Conservation (phyloP, 192 early-diverging fungal genomes). For the Gamsiella multidivaricata region DNA sequence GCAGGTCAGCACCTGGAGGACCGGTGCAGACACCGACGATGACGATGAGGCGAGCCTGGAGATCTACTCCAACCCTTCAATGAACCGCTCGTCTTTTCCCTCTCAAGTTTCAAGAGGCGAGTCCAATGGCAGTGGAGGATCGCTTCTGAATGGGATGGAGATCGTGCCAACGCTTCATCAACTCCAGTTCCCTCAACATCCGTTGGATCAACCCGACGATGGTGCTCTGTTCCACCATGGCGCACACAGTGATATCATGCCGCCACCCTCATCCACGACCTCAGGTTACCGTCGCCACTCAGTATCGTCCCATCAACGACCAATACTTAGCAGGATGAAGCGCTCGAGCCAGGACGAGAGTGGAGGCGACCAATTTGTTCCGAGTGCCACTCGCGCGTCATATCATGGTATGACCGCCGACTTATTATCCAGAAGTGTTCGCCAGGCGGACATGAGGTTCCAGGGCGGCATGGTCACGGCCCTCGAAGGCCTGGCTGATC, state of each 20-base stretch:
- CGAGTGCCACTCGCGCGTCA: constrained; percentile 14
- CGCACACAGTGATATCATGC: constrained; percentile 36
- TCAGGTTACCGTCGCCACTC: constrained; percentile 42
- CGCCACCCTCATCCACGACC: constrained; percentile 41
- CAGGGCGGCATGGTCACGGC: constrained; percentile 17
- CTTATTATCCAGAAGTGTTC: constrained; percentile 18
- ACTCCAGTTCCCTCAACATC: constrained; percentile 51
- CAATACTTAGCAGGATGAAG: constrained; percentile 1
- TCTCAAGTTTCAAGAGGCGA: constrained; percentile 35
- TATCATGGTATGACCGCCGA: constrained; percentile 34
- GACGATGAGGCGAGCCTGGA: constrained; percentile 51
- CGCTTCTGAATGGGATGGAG: constrained; percentile 46
- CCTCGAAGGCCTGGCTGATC: constrained; percentile 10
- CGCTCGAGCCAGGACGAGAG: constrained; percentile 33
- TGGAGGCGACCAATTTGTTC: constrained; percentile 46
- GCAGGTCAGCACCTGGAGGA: constrained; percentile 52
- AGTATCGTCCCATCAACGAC: constrained; percentile 33
- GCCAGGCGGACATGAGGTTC: constrained; percentile 19
- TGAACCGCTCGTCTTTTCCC: constrained; percentile 29
- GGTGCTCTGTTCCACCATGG: neutral
- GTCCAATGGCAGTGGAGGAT: constrained; percentile 27
- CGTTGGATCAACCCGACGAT: constrained; percentile 30
- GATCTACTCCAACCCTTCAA: constrained; percentile 43
- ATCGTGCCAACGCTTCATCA: constrained; percentile 47
- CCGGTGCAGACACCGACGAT: constrained; percentile 45